Evolutionary conservation across 2,329 filamentous ascomycete species (phyloP).

Genomic region (Zymoseptoria tritici): DNA sequence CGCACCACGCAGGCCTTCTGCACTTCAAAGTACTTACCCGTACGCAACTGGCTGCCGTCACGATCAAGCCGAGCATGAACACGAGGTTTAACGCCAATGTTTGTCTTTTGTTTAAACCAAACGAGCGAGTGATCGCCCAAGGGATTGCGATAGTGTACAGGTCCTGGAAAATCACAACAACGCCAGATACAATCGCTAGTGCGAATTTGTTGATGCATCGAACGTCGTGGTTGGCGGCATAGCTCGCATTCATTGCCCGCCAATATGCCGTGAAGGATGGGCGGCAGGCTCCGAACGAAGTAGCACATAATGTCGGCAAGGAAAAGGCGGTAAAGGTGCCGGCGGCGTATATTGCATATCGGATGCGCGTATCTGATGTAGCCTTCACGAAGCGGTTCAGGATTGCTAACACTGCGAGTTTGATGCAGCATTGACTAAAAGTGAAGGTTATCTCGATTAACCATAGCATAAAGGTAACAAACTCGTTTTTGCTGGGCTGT

Average conservation of each 20-base stretch:
- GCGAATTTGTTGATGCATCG: constrained; percentile 36
- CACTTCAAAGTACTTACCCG: constrained; percentile 6
- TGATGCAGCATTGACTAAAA: neutral
- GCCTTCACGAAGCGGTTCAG: neutral
- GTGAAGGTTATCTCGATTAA: constrained; percentile 31
- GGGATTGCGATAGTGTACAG: constrained; percentile 37
- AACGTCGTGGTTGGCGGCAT: constrained; percentile 37
- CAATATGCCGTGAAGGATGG: neutral
- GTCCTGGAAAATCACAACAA: constrained; percentile 35
- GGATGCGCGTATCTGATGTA: neutral
- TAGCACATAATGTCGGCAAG: neutral
- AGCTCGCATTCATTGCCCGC: neutral
- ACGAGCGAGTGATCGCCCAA: constrained; percentile 37
- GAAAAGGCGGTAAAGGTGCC: neutral
- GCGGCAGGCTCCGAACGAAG: neutral
- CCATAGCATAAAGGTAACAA: constrained; percentile 17
- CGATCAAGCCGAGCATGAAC: constrained; percentile 23
- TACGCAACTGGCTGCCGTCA: constrained; percentile 27
- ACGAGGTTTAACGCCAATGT: constrained; percentile 40
- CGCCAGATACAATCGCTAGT: constrained; percentile 33
- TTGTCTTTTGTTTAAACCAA: constrained; percentile 37
- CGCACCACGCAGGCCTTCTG: no score
- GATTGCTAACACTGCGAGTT: neutral
- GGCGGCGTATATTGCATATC: neutral
- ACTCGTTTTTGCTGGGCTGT: constrained; percentile 27